A percentile compares a stretch with the other conserved stretches of the same genome.
phyloP scores from a whole-genome alignment of 164 flowering plant genomes.

The Taxillus chinensis region DNA sequence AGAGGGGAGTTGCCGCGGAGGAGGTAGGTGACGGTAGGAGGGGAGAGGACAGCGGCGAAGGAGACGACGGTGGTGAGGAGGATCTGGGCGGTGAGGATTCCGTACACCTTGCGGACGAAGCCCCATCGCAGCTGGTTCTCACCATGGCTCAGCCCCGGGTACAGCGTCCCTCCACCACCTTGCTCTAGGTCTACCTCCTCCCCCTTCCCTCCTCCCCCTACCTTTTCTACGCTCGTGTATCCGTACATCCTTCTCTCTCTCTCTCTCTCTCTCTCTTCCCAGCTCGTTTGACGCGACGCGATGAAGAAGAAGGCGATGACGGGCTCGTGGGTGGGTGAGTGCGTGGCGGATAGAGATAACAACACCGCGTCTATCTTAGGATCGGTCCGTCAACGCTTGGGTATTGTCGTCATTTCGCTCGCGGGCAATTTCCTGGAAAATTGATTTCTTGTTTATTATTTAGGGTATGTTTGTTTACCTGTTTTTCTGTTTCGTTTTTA shows the following conservation, averaged over 20 bases:
- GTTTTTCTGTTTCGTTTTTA: too few relatives aligned
- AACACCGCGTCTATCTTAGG: too few relatives aligned
- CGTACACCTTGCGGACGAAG: conserved; percentile 88
- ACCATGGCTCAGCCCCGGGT: conserved; percentile 69
- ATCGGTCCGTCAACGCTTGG: too few relatives aligned
- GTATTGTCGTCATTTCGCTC: too few relatives aligned
- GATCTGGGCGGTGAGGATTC: conserved; percentile 79
- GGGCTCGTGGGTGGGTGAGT: too few relatives aligned
- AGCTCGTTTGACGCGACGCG: too few relatives aligned
- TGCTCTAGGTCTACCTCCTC: conserved; percentile 47
- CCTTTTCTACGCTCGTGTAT: conserved; percentile 35
- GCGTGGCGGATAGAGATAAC: too few relatives aligned
- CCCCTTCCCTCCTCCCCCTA: conserved; percentile 9
- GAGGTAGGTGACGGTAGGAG: conserved; percentile 52
- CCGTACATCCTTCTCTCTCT: conserved; percentile 35
- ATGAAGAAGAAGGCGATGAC: too few relatives aligned
- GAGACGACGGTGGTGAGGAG: conserved; percentile 77
- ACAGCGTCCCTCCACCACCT: conserved; percentile 34
- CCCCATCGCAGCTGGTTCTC: conserved; percentile 97
- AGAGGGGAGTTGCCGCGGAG: conserved; percentile 61
- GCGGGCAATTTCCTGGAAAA: too few relatives aligned
- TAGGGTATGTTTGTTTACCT: too few relatives aligned
- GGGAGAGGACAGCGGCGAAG: conserved; percentile 51
- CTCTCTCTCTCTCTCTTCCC: conserved; percentile 5
- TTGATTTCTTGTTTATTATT: too few relatives aligned